These are phyloP conservation scores for Albatrellus sp. DNA, from an alignment of 1,284 basidiomycete genomes.

Conservation along the genomic window DNA sequence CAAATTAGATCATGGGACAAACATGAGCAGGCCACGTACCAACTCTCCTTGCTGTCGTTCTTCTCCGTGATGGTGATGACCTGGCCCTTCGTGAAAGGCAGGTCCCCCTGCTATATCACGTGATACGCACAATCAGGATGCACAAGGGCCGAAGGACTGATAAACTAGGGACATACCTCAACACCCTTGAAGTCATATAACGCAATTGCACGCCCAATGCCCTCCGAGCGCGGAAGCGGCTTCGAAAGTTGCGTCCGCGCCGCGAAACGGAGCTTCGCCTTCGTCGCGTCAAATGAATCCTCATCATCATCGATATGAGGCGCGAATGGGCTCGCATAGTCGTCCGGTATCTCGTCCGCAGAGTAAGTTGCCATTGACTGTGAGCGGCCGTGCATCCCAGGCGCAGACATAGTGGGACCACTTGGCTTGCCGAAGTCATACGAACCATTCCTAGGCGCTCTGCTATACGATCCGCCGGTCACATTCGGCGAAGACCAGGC, in stretches of 20 bases:
- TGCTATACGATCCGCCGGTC: neutral
- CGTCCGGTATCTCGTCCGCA: no score
- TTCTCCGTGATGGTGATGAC: constrained; percentile 67
- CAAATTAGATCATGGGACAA: neutral
- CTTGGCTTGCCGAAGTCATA: constrained; percentile 10
- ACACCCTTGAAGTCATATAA: constrained; percentile 68
- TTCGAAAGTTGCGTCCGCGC: constrained; percentile 19
- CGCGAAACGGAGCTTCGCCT: constrained; percentile 8
- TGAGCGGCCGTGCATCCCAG: neutral
- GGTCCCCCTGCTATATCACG: constrained; percentile 52
- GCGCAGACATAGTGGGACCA: neutral
- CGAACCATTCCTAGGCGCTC: neutral
- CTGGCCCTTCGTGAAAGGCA: constrained; percentile 79
- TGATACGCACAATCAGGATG: neutral
- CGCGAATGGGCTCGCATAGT: constrained; percentile 6
- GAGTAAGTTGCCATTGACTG: neutral
- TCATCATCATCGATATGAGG: constrained; percentile 15
- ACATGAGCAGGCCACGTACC: constrained; percentile 30
- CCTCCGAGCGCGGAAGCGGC: constrained; percentile 39
- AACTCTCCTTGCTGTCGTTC: constrained; percentile 69
- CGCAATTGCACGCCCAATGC: constrained; percentile 66
- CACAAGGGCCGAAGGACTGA: neutral
- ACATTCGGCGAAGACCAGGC: neutral
- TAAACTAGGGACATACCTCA: constrained; percentile 31
- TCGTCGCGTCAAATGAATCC: constrained; percentile 14